Conservation (phyloP, 345 rosid genomes). For the Raphanus raphanistrum region DNA sequence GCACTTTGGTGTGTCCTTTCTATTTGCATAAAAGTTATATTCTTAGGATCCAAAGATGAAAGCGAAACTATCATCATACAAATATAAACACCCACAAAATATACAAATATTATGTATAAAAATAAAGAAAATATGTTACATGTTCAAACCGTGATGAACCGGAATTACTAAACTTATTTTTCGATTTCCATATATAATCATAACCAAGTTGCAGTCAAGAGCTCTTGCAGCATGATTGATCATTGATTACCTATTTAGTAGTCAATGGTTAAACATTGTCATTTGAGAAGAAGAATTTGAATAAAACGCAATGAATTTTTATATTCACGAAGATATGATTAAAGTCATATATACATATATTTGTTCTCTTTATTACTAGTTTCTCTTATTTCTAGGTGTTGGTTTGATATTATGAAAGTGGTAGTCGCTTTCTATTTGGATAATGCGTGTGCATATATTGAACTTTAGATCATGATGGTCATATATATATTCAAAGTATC, state of each 20-base stretch:
- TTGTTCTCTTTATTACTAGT: neutral
- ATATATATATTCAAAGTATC: slow-evolving; percentile 33
- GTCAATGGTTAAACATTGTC: neutral
- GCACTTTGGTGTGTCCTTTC: slow-evolving; percentile 25
- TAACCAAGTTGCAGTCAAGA: neutral
- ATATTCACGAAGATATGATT: neutral
- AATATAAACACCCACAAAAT: neutral
- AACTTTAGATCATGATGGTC: slow-evolving; percentile 30
- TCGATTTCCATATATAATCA: neutral
- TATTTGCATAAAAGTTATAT: slow-evolving; percentile 38
- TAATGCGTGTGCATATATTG: slow-evolving; percentile 35
- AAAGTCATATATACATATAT: neutral
- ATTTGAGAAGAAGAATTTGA: neutral
- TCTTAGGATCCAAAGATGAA: slow-evolving; percentile 29
- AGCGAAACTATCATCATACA: slow-evolving; percentile 24
- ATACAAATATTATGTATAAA: neutral
- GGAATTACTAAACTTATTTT: neutral
- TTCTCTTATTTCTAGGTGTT: neutral
- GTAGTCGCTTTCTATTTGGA: slow-evolving; percentile 35
- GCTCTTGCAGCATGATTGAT: neutral
- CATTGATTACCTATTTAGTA: neutral
- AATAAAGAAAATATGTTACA: neutral
- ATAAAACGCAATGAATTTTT: neutral
- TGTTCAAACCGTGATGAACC: neutral
- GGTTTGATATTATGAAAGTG: slow-evolving; percentile 21